Base-by-base conservation (phyloP, 202 grass and related monocot genomes). In the Carex arenaria region DNA sequence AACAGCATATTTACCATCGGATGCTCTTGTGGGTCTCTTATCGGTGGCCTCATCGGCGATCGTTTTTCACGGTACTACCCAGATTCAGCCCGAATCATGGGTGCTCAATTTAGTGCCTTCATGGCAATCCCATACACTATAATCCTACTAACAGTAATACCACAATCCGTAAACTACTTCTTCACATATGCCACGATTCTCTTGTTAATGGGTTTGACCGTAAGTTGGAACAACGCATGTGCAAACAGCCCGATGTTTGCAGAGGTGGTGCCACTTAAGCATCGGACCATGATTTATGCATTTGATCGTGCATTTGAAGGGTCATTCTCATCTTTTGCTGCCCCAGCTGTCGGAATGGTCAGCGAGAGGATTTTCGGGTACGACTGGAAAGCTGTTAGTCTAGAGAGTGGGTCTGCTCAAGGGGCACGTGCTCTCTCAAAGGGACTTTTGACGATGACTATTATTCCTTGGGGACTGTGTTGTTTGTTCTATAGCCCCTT, bases 161-260 rank as follows among this genome's bases (percentile, higher is more conserved):
- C 87, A 19, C 93, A 93, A 64, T 93, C 93, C 4, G 85, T 87
- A 13, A 70, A 92, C 55, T 91, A 88, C 73, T 95, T 80, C 85
- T 86, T 83, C 3, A 55, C 89, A 59, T 95, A 82, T 17, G 89
- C 91, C 0, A 42, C 84, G n/a, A 92, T 86, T 4, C 93, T 98
- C 0, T 88, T 98, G 79, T 88, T 99, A 75, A 99, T 99, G 93
- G 96, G 96, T 47, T 65, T 99, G 78, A 90, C 93, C 1, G 89
- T 93, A 79, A 95, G 93, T 63, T 99, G 91, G 96, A 93, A 91
- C 3, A 85, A 86, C 4, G 85, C 86, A 9, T 92, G 92, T 6
- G 92, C 95, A 9, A 98, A 98, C 73, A 92, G 90, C 78, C 96
- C 96, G 67, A 98, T 98, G 87, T 93, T 98, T 61, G 93, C 93